Conservation (phyloP, 495 filamentous ascomycete species). For the Aspergillus sparsus region DNA sequence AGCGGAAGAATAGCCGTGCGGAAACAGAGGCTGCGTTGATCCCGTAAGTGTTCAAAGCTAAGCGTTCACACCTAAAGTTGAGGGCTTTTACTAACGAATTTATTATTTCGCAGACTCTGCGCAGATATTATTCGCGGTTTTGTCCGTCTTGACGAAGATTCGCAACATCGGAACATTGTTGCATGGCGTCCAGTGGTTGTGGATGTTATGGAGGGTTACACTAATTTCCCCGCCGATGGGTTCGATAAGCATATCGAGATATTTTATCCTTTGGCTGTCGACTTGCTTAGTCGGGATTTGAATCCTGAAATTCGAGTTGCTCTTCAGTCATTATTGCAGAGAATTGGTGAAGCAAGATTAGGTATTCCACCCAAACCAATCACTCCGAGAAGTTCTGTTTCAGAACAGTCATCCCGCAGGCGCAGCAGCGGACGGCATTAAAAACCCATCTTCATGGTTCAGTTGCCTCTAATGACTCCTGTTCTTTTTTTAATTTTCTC, state of each 20-base stretch:
- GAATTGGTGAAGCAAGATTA: constrained; percentile 80
- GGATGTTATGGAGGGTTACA: constrained; percentile 95
- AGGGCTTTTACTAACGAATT: constrained; percentile 15
- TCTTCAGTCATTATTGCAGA: constrained; percentile 70
- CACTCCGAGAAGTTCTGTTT: constrained; percentile 49
- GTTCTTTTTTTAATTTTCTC: constrained; percentile 14
- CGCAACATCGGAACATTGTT: constrained; percentile 90
- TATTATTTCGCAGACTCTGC: constrained; percentile 59
- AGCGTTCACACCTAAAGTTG: background rate
- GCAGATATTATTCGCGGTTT: constrained; percentile 88
- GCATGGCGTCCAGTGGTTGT: constrained; percentile 98
- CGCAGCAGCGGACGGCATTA: constrained; percentile 32
- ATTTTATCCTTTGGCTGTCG: constrained; percentile 85
- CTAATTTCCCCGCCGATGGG: constrained; percentile 77
- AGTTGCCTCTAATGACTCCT: background rate
- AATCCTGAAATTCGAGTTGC: constrained; percentile 74
- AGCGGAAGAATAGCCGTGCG: constrained; percentile 71
- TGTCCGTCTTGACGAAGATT: constrained; percentile 83
- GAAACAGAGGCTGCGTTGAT: constrained; percentile 91
- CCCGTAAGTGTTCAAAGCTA: constrained; percentile 56
- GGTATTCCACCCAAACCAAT: constrained; percentile 53
- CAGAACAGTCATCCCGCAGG: constrained; percentile 33
- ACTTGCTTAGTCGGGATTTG: constrained; percentile 79
- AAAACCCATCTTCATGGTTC: constrained; percentile 2
- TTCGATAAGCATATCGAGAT: constrained; percentile 76